phyloP scores from a whole-genome alignment of 768 basidiomycete species.

The Melanogaster broomeanus region DNA sequence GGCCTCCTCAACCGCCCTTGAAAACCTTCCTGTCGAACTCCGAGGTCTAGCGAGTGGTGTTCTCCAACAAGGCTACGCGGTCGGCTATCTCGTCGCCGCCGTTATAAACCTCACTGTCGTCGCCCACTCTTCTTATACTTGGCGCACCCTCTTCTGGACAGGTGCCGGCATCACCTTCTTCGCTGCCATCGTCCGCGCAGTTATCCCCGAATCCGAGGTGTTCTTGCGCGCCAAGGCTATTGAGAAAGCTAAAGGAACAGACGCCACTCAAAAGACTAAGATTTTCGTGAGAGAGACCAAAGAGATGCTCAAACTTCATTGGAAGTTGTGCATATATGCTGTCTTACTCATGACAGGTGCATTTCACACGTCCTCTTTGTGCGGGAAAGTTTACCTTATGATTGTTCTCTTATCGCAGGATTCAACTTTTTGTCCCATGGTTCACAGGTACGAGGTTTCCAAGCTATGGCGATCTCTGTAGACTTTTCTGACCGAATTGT shows the following conservation, averaged over 20 bases:
- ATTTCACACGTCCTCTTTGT: background rate
- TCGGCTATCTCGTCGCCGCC: slow-evolving; percentile 83
- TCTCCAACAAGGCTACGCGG: slow-evolving; percentile 87
- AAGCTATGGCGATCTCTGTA: background rate
- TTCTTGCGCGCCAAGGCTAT: slow-evolving; percentile 68
- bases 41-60: slow-evolving; percentile 86
- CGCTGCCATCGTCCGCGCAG: slow-evolving; percentile 63
- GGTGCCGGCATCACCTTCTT: slow-evolving; percentile 69
- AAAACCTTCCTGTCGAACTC: slow-evolving; percentile 84
- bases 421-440: slow-evolving; percentile 83
- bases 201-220: slow-evolving; percentile 76
- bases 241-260: slow-evolving; percentile 43
- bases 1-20: slow-evolving; percentile 78
- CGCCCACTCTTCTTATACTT: slow-evolving; percentile 37
- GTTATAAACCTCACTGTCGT: slow-evolving; percentile 75
- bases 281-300: slow-evolving; percentile 73
- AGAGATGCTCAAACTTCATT: slow-evolving; percentile 79
- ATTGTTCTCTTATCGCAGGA: slow-evolving; percentile 34
- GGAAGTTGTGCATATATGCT: slow-evolving; percentile 82
- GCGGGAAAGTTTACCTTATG: background rate
- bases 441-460: slow-evolving; percentile 45
- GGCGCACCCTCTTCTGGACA: slow-evolving; percentile 85
- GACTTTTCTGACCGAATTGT: background rate
- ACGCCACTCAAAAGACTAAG: slow-evolving; percentile 53
- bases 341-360: slow-evolving; percentile 73